phyloP scores from a whole-genome alignment of 2,329 filamentous ascomycete species.

The Aureobasidium subglaciale region DNA sequence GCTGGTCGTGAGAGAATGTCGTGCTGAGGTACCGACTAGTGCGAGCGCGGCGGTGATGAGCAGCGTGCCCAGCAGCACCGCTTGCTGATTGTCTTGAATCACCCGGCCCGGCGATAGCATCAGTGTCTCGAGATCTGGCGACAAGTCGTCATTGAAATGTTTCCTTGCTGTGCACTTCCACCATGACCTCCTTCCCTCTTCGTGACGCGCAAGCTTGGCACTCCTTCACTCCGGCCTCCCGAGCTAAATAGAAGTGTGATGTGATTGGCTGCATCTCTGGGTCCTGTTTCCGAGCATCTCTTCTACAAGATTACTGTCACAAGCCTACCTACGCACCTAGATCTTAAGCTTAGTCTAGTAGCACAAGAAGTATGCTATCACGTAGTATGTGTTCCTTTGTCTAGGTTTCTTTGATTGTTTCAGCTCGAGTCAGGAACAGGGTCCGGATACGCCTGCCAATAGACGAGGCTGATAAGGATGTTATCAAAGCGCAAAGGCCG shows the following conservation, averaged over 20 bases:
- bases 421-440: not conserved
- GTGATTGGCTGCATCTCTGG: not conserved
- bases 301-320: not conserved
- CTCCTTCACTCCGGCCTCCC: not conserved
- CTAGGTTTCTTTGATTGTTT: not conserved
- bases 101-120: slow-evolving; percentile 10
- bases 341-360: not conserved
- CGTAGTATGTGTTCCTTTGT: not conserved
- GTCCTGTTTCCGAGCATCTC: not conserved
- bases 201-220: slow-evolving; percentile 9
- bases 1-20: slow-evolving; percentile 37
- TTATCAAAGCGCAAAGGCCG: slow-evolving; percentile 1
- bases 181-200: not conserved
- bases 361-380: not conserved
- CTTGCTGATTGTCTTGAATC: slow-evolving; percentile 11
- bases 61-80: slow-evolving; percentile 20
- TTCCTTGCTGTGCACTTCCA: not conserved
- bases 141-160: not conserved
- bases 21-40: slow-evolving; percentile 29
- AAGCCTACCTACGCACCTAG: too few species aligned
- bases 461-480: not conserved
- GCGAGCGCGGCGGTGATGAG: slow-evolving; percentile 30
- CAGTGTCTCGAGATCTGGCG: not conserved
- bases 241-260: not conserved
- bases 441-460: slow-evolving; percentile 3